phyloP scores from a whole-genome alignment of 495 filamentous ascomycete genomes.

The Xylaria sp. region DNA sequence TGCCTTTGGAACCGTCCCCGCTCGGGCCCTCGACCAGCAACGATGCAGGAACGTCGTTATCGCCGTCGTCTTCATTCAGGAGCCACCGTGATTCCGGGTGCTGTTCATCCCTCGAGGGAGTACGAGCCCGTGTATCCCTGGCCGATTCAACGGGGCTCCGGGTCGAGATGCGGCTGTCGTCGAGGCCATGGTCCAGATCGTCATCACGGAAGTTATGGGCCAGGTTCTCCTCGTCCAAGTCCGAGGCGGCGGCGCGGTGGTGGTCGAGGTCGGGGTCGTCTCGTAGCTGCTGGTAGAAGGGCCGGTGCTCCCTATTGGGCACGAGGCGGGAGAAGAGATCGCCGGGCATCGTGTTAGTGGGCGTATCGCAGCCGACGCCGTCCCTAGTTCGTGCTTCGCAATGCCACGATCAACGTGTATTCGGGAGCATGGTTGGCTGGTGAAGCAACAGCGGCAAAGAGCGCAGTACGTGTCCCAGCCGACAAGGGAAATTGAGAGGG shows the following conservation, averaged over 20 bases:
- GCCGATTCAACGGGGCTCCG: slow-evolving; percentile 55
- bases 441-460: background rate
- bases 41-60: slow-evolving; percentile 92
- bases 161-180: slow-evolving; percentile 66
- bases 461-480: background rate
- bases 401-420: slow-evolving; percentile 30
- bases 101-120: slow-evolving; percentile 17
- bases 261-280: slow-evolving; percentile 71
- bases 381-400: slow-evolving; percentile 29
- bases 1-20: slow-evolving; percentile 42
- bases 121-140: slow-evolving; percentile 27
- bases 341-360: slow-evolving; percentile 65
- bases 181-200: slow-evolving; percentile 71
- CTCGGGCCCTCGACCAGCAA: slow-evolving; percentile 74
- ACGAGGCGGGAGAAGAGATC: slow-evolving; percentile 79
- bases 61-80: slow-evolving; percentile 70
- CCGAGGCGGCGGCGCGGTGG: slow-evolving; percentile 70
- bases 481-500: background rate
- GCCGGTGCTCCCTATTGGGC: slow-evolving; percentile 66
- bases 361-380: slow-evolving; percentile 27
- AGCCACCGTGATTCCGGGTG: slow-evolving; percentile 42
- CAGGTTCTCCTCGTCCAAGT: slow-evolving; percentile 72
- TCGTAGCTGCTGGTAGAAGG: slow-evolving; percentile 74
- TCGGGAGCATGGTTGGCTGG: slow-evolving; percentile 24
- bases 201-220: slow-evolving; percentile 71